Evolutionary conservation across 805 yeast genomes (phyloP).

Genomic region (Pichia membranifaciens): DNA sequence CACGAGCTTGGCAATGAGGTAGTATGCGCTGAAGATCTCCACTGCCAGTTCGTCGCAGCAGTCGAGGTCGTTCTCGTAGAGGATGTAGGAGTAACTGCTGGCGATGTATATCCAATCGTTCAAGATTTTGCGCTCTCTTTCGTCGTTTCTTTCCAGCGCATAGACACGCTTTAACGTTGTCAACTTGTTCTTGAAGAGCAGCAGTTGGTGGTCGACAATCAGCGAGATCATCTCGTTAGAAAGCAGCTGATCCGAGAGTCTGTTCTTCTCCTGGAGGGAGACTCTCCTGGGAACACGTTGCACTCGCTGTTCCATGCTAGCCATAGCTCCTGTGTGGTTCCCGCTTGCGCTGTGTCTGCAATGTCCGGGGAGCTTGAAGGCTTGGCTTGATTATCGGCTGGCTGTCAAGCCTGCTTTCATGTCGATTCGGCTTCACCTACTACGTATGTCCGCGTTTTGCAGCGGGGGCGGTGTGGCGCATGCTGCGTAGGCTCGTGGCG

Average conservation of each 20-base stretch:
- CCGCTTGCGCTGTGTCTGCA: no score
- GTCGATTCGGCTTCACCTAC: no score
- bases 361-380: no score
- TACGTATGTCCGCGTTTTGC: no score
- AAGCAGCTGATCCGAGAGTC: background rate
- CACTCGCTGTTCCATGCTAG: background rate
- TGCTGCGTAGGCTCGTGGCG: no score
- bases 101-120: constrained; percentile 13
- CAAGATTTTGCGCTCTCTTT: background rate
- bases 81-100: constrained; percentile 6
- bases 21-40: constrained; percentile 7
- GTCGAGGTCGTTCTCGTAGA: constrained; percentile 6
- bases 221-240: background rate
- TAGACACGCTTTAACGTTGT: constrained; percentile 1
- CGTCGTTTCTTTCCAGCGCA: background rate
- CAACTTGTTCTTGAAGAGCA: constrained; percentile 1
- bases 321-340: no score
- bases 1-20: constrained; percentile 5
- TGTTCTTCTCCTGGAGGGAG: constrained; percentile 1
- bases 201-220: constrained; percentile 4
- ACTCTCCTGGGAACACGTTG: background rate
- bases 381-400: no score
- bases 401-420: no score
- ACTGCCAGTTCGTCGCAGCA: constrained; percentile 9
- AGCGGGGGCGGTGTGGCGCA: no score